Evolutionary conservation across 1,284 basidiomycete species (phyloP).

Genomic region (Ustanciosporium gigantosporum): DNA sequence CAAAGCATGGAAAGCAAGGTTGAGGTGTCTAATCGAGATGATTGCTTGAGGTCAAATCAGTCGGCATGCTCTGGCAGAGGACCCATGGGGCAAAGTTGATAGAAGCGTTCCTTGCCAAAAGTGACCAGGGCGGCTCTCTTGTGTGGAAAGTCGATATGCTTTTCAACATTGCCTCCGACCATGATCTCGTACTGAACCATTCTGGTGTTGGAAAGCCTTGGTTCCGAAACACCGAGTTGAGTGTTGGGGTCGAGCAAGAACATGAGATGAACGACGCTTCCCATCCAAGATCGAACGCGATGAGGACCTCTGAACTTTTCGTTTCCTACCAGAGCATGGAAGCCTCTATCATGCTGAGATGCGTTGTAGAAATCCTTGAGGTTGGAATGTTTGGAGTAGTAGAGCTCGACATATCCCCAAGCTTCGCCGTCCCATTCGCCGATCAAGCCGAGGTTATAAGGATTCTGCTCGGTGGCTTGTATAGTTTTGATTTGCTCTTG

Average conservation of each 20-base stretch:
- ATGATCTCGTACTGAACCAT: slow-evolving; percentile 57
- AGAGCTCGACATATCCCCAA: slow-evolving; percentile 58
- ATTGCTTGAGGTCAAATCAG: too few species aligned
- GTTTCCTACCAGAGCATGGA: slow-evolving; percentile 56
- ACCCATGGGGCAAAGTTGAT: slow-evolving; percentile 54
- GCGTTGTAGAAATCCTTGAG: slow-evolving; percentile 41
- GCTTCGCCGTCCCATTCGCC: slow-evolving; percentile 56
- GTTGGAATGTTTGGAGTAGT: slow-evolving; percentile 44
- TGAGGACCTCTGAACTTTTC: slow-evolving; percentile 53
- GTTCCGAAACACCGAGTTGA: slow-evolving; percentile 47
- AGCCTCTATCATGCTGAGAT: slow-evolving; percentile 47
- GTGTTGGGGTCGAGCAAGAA: slow-evolving; percentile 52
- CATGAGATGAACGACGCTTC: slow-evolving; percentile 52
- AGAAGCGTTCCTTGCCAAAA: slow-evolving; percentile 51
- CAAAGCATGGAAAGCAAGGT: too few species aligned
- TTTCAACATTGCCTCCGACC: slow-evolving; percentile 57
- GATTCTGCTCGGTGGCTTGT: slow-evolving; percentile 24
- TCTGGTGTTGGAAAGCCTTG: slow-evolving; percentile 51
- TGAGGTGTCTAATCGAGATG: too few species aligned
- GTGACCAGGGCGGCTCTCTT: slow-evolving; percentile 55
- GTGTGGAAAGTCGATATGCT: slow-evolving; percentile 52
- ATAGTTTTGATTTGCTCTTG: slow-evolving; percentile 44
- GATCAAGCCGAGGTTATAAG: slow-evolving; percentile 42
- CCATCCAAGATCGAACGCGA: slow-evolving; percentile 57
- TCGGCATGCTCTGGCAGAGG: slow-evolving; percentile 27